Conservation (phyloP, 768 basidiomycete genomes). For the Lactarius psammicola region DNA sequence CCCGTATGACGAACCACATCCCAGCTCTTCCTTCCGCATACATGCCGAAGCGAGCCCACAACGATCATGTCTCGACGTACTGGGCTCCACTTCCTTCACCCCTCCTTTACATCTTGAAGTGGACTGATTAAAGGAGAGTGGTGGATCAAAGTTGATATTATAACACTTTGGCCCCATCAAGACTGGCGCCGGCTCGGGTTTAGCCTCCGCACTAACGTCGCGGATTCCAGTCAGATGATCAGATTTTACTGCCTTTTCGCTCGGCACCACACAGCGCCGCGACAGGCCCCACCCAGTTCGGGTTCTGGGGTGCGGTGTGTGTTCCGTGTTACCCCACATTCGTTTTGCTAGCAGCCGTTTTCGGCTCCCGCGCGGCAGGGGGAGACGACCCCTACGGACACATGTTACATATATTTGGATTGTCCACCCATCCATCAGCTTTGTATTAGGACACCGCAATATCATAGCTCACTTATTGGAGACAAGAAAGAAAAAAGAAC, state of each 20-base stretch:
- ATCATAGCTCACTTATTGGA: background rate
- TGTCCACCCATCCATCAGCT: background rate
- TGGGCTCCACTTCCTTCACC: background rate
- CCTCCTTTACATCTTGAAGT: background rate
- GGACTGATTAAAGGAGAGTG: background rate
- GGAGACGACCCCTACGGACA: background rate
- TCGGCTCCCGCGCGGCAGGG: background rate
- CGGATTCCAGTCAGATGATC: background rate
- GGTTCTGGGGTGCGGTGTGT: background rate
- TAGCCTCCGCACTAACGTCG: background rate
- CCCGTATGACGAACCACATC: slow-evolving; percentile 4
- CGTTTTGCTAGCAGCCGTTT: background rate
- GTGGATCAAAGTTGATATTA: background rate
- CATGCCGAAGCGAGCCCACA: background rate
- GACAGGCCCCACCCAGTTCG: background rate
- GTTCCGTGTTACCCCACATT: background rate
- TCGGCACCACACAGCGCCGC: background rate
- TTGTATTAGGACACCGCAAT: background rate
- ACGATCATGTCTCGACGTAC: background rate
- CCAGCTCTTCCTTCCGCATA: background rate
- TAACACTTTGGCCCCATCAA: background rate
- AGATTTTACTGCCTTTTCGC: background rate
- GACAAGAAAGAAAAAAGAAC: background rate
- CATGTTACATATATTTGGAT: background rate
- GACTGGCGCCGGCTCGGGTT: background rate